These are phyloP conservation scores for Solanum microdontum DNA, from an alignment of 257 asterid genomes.

Conservation along the genomic window DNA sequence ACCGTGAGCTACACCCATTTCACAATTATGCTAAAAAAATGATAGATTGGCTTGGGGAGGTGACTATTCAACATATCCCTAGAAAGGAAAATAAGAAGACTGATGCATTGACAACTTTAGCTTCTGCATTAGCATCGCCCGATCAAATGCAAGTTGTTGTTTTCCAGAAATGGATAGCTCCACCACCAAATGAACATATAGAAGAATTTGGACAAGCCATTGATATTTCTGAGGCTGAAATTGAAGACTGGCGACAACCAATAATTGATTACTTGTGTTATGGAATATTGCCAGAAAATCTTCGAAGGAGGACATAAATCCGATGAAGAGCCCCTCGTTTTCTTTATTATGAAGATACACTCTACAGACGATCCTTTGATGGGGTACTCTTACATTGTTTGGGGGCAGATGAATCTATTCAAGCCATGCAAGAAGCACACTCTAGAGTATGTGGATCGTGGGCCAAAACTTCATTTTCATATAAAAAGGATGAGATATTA, in stretches of 20 bases:
- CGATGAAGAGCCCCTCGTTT: fast-evolving
- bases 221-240: background rate
- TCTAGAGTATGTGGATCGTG: background rate
- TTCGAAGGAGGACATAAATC: fast-evolving
- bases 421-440: background rate
- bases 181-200: background rate
- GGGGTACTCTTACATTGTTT: background rate
- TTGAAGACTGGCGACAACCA: background rate
- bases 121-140: background rate
- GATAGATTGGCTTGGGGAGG: background rate
- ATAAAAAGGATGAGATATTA: background rate
- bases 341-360: background rate
- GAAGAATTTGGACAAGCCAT: background rate
- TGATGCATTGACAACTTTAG: background rate
- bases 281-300: no score
- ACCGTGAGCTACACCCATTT: background rate
- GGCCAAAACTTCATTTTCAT: background rate
- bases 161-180: background rate
- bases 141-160: background rate
- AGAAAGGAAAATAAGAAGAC: background rate
- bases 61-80: background rate
- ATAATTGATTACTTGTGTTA: background rate
- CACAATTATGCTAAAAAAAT: background rate
- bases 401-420: background rate
- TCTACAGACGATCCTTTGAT: no score